Conservation (phyloP, 202 grass and related monocot genomes). For the Cymbopogon flexuosus region DNA sequence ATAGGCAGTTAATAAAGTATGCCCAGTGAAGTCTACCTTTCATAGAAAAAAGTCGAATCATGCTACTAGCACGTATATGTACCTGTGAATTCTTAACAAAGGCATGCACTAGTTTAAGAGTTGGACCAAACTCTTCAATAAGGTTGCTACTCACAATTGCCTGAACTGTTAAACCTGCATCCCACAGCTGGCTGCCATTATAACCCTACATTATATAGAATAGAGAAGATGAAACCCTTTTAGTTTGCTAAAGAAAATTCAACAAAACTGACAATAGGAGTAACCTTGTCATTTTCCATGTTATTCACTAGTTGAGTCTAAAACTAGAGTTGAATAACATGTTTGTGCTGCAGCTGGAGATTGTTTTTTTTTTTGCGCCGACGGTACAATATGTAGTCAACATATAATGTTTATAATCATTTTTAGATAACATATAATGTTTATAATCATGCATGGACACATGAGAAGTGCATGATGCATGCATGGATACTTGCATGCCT, state of each 20-base stretch:
- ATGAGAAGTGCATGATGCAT: too few species aligned
- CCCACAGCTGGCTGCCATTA: constrained; percentile 83
- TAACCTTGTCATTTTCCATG: too few species aligned
- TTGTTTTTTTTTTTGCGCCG: too few species aligned
- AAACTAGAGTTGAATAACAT: too few species aligned
- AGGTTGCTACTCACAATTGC: constrained; percentile 60
- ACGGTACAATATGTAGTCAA: too few species aligned
- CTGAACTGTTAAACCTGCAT: constrained; percentile 71
- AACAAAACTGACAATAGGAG: too few species aligned
- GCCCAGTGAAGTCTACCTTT: neutral
- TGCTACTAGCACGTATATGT: neutral
- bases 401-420: too few species aligned
- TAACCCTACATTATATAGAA: constrained; percentile 42
- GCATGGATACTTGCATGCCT: too few species aligned
- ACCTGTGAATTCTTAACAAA: constrained; percentile 69
- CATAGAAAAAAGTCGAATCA: neutral
- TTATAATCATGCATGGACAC: too few species aligned
- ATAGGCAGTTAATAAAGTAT: constrained; percentile 19
- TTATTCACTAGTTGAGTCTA: too few species aligned
- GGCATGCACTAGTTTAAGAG: constrained; percentile 57
- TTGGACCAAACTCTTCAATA: constrained; percentile 55
- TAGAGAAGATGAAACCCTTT: neutral
- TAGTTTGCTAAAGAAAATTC: neutral
- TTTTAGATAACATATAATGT: too few species aligned
- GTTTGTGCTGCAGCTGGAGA: too few species aligned